These are phyloP conservation scores for Laetiporus sulphureus DNA, from an alignment of 1,284 basidiomycete species.

Conservation along the genomic window DNA sequence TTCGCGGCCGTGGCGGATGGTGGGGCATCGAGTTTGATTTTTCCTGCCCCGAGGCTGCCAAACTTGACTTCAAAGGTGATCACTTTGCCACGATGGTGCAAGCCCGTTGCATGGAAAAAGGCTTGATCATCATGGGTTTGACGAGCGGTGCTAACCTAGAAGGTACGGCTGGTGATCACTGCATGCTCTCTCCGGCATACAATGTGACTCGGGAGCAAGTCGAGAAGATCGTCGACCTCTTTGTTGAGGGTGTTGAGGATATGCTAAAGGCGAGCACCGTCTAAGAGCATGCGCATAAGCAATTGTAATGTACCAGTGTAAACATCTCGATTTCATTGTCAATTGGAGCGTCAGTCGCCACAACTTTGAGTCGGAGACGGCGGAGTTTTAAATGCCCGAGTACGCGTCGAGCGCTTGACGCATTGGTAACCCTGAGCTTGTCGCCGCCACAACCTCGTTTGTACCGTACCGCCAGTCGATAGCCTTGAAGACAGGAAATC, in stretches of 20 bases:
- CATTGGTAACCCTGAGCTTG: constrained; percentile 4
- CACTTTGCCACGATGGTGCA: constrained; percentile 60
- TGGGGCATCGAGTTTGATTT: constrained; percentile 82
- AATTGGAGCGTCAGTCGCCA: no score
- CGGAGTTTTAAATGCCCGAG: constrained; percentile 3
- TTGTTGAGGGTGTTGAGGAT: constrained; percentile 59
- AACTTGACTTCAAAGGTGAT: constrained; percentile 43
- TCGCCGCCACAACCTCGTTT: constrained; percentile 10
- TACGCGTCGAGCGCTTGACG: constrained; percentile 2
- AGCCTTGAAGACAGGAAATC: constrained; percentile 38
- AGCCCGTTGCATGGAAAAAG: constrained; percentile 56
- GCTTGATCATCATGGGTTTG: constrained; percentile 66
- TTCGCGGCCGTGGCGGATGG: constrained; percentile 76
- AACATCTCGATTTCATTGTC: no score
- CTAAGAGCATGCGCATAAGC: background rate
- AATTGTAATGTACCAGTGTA: no score
- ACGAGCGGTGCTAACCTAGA: constrained; percentile 61
- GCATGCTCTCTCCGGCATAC: constrained; percentile 69
- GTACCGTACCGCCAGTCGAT: constrained; percentile 16
- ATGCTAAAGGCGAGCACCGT: constrained; percentile 31
- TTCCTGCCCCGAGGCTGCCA: constrained; percentile 29
- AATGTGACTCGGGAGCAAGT: constrained; percentile 64
- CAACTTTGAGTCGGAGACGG: constrained; percentile 1
- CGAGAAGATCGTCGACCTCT: constrained; percentile 54
- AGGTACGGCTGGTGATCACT: constrained; percentile 65